phyloP scores from a whole-genome alignment of 2,329 filamentous ascomycete species.

The Neonectria sp. region DNA sequence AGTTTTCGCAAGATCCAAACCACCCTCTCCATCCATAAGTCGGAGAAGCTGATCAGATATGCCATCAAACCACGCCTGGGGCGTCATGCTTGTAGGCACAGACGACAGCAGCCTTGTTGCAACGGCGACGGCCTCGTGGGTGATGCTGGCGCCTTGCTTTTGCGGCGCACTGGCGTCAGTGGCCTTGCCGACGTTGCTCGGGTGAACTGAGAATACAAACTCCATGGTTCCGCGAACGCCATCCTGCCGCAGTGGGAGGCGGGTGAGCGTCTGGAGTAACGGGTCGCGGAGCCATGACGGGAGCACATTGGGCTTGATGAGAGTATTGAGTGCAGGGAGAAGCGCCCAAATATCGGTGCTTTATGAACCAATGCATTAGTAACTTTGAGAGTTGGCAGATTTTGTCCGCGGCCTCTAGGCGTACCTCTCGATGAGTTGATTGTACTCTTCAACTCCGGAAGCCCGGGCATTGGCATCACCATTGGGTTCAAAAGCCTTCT shows the following conservation, averaged over 20 bases:
- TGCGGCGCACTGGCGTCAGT: slow-evolving; percentile 62
- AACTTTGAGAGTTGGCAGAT: neutral
- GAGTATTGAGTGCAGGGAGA: slow-evolving; percentile 72
- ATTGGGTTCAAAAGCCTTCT: slow-evolving; percentile 65
- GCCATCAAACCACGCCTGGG: slow-evolving; percentile 72
- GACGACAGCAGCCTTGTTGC: slow-evolving; percentile 74
- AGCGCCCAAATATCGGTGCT: slow-evolving; percentile 65
- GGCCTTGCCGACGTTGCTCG: slow-evolving; percentile 61
- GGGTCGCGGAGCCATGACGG: slow-evolving; percentile 73
- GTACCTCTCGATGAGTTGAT: slow-evolving; percentile 66
- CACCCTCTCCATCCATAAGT: slow-evolving; percentile 71
- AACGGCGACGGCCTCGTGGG: slow-evolving; percentile 77
- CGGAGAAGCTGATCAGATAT: slow-evolving; percentile 73
- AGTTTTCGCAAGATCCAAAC: slow-evolving; percentile 54
- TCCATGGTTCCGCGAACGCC: slow-evolving; percentile 79
- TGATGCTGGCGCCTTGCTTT: slow-evolving; percentile 74
- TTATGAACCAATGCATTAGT: slow-evolving; percentile 25
- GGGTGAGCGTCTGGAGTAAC: slow-evolving; percentile 71
- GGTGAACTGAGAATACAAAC: slow-evolving; percentile 79
- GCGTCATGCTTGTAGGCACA: slow-evolving; percentile 67
- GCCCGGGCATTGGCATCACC: slow-evolving; percentile 52
- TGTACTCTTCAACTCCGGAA: slow-evolving; percentile 58
- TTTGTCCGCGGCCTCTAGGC: slow-evolving; percentile 18
- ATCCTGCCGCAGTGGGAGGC: slow-evolving; percentile 72
- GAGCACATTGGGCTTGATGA: slow-evolving; percentile 73